phyloP scores from a whole-genome alignment of 2,329 filamentous ascomycete genomes.

The Chrysoporthe cubensis region DNA sequence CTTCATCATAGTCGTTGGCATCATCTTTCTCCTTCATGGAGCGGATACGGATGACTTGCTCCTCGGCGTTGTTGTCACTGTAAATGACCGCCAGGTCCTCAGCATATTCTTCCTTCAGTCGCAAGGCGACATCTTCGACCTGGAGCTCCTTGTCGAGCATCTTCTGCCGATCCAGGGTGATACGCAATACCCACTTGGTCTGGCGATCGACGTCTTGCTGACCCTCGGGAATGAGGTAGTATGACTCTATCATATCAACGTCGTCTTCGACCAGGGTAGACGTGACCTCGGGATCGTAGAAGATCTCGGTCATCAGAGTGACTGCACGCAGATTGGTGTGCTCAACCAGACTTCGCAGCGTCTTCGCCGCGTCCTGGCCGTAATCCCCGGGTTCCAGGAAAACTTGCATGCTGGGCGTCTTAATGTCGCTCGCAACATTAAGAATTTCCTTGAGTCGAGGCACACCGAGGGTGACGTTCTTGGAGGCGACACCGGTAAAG shows the following conservation, averaged over 20 bases:
- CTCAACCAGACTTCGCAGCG: constrained; percentile 85
- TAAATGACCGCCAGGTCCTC: constrained; percentile 90
- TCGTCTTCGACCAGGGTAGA: constrained; percentile 86
- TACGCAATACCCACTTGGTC: constrained; percentile 93
- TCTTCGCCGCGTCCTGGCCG: constrained; percentile 77
- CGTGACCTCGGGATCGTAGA: constrained; percentile 92
- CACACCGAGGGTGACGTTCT: constrained; percentile 99
- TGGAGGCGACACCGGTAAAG: constrained; percentile 98
- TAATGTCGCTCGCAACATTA: constrained; percentile 96
- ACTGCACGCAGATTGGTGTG: constrained; percentile 93
- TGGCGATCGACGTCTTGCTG: constrained; percentile 68
- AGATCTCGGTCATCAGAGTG: constrained; percentile 90
- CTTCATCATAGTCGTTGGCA: constrained; percentile 65
- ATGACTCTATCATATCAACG: constrained; percentile 92
- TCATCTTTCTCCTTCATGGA: constrained; percentile 72
- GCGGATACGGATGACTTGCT: constrained; percentile 91
- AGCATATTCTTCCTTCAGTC: constrained; percentile 87
- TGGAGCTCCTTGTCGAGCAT: constrained; percentile 91
- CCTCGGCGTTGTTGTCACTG: constrained; percentile 96
- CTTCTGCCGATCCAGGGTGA: constrained; percentile 90
- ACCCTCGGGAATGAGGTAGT: constrained; percentile 92
- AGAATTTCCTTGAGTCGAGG: constrained; percentile 99
- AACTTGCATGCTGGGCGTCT: constrained; percentile 96
- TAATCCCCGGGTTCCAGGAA: constrained; percentile 65
- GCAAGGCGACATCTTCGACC: constrained; percentile 86